Percentiles rank a stretch among this genome's conserved stretches.
These are phyloP conservation scores for Ogataea chonburiensis DNA, from an alignment of 805 yeast genomes.

Conservation along the genomic window DNA sequence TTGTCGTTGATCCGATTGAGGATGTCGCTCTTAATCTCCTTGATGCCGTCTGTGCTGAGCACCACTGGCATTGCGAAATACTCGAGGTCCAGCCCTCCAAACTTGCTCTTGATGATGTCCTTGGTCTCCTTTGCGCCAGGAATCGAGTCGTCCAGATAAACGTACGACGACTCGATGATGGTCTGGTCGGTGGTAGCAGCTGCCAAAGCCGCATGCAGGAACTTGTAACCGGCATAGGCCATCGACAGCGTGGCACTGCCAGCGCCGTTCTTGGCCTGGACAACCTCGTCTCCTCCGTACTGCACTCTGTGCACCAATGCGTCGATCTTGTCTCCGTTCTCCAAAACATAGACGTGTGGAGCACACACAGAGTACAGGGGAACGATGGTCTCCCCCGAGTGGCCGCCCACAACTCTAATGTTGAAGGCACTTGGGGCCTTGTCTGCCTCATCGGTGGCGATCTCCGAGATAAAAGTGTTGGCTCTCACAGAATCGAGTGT, in stretches of 20 bases:
- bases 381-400: slow-evolving; percentile 90
- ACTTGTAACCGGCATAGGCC: slow-evolving; percentile 91
- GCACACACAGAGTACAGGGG: slow-evolving; percentile 59
- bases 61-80: slow-evolving; percentile 66
- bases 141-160: slow-evolving; percentile 48
- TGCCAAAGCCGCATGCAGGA: slow-evolving; percentile 58
- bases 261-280: slow-evolving; percentile 88
- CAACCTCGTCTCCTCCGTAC: slow-evolving; percentile 90
- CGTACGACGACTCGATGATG: slow-evolving; percentile 66
- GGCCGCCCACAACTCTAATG: slow-evolving; percentile 87
- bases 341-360: slow-evolving; percentile 29
- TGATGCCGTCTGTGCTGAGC: slow-evolving; percentile 54
- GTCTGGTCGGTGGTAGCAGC: slow-evolving; percentile 65
- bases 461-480: slow-evolving; percentile 69
- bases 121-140: slow-evolving; percentile 53
- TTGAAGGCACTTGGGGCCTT: slow-evolving; percentile 50
- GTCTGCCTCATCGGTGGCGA: slow-evolving; percentile 38
- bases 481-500: slow-evolving; percentile 66
- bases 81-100: slow-evolving; percentile 28
- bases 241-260: slow-evolving; percentile 95
- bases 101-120: slow-evolving; percentile 38
- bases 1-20: slow-evolving; percentile 46
- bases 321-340: slow-evolving; percentile 41
- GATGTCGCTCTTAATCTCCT: slow-evolving; percentile 52
- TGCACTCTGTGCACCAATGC: slow-evolving; percentile 82